A percentile compares a stretch with the other conserved stretches of the same genome.
Conservation (phyloP, 345 rosid species). For the Linum trigynum region DNA sequence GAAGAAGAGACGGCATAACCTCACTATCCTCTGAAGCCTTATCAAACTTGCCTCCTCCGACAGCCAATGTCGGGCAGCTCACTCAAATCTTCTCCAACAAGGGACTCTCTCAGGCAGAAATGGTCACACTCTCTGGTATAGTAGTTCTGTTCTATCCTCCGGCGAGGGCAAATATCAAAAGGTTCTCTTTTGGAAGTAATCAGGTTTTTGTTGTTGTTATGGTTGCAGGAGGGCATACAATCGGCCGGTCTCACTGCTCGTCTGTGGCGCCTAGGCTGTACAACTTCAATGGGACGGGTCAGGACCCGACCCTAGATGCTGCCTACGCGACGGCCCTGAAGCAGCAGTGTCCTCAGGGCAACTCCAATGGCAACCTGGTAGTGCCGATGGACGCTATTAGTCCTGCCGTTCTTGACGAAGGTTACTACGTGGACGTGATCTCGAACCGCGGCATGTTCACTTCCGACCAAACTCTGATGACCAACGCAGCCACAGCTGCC, state of each 20-base stretch:
- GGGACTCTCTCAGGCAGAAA: conserved; percentile 21
- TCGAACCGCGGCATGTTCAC: conserved; percentile 21
- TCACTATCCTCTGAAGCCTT: conserved; percentile 32
- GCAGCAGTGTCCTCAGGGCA: conserved; percentile 18
- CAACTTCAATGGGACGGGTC: conserved; percentile 13
- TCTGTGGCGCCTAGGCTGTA: conserved; percentile 18
- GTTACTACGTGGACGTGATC: conserved; percentile 11
- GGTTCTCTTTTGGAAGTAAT: too few species aligned
- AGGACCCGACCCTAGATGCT: conserved; percentile 18
- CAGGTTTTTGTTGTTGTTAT: too few species aligned
- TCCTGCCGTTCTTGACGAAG: conserved; percentile 10
- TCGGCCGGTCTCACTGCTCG: conserved; percentile 16
- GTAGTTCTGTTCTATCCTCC: too few species aligned
- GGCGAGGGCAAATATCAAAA: too few species aligned
- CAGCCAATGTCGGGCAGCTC: conserved; percentile 6
- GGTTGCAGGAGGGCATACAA: conserved; percentile 21
- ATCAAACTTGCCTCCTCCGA: conserved; percentile 11
- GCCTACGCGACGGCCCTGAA: conserved; percentile 12
- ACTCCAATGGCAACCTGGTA: conserved; percentile 8
- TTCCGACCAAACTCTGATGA: conserved; percentile 20
- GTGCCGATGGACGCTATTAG: conserved; percentile 18
- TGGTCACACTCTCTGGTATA: conserved; percentile 23
- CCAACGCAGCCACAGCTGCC: conserved; percentile 11
- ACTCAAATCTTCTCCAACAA: conserved; percentile 14
- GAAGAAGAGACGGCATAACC: conserved; percentile 50